These are phyloP conservation scores for Phyllosticta citriasiana DNA, from an alignment of 2,329 filamentous ascomycete genomes.

Conservation along the genomic window DNA sequence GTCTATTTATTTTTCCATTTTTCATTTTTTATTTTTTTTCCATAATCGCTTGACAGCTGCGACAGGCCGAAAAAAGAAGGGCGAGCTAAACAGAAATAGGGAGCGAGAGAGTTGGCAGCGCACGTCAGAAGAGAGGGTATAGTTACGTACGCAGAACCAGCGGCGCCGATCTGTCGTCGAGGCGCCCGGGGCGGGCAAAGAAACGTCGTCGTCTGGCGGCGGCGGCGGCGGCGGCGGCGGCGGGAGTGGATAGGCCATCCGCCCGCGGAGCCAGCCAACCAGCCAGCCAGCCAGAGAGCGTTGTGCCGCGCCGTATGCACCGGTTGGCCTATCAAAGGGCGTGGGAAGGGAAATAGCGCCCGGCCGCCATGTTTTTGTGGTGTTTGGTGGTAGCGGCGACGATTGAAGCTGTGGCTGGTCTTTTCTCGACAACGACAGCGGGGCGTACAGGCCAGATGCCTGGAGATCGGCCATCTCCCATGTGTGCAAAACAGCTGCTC, in stretches of 20 bases:
- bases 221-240: neutral
- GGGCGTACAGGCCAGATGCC: neutral
- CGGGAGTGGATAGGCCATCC: neutral
- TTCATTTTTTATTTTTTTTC: neutral
- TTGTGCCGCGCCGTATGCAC: slow-evolving; percentile 3
- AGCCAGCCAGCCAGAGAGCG: neutral
- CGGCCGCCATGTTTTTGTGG: neutral
- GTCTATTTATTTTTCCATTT: neutral
- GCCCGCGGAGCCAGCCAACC: neutral
- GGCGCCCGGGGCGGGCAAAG: neutral
- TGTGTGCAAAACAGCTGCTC: slow-evolving; percentile 5
- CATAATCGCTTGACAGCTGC: neutral
- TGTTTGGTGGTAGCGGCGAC: neutral
- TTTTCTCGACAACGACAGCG: neutral
- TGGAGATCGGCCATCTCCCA: slow-evolving; percentile 6
- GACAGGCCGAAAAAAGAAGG: neutral
- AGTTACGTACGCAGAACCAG: slow-evolving; percentile 2
- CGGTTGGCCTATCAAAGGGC: neutral
- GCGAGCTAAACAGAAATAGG: neutral
- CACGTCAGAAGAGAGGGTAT: neutral
- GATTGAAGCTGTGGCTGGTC: slow-evolving; percentile 3
- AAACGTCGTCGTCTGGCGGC: neutral
- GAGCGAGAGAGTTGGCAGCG: slow-evolving; percentile 1
- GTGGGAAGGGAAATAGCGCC: neutral
- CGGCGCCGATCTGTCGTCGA: neutral